Conservation (phyloP, 805 yeast genomes). For the Saccharomycopsis fibuligera region DNA sequence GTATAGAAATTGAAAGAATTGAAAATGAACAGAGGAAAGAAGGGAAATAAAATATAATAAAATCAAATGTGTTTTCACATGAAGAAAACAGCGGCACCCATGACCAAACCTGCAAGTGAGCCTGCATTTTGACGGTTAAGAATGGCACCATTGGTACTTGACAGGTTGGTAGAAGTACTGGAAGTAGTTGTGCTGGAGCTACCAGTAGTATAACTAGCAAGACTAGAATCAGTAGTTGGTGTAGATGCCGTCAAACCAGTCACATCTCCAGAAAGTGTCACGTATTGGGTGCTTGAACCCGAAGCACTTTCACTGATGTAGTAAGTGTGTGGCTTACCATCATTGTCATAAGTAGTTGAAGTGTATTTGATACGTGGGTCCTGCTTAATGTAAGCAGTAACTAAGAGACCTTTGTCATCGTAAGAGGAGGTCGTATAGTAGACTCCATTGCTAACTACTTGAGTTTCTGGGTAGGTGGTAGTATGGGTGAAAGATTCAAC, state of each 20-base stretch:
- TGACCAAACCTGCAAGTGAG: slow-evolving; percentile 8
- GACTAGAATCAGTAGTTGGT: slow-evolving; percentile 11
- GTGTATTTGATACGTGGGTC: slow-evolving; percentile 10
- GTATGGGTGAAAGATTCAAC: slow-evolving; percentile 12
- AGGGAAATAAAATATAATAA: not conserved
- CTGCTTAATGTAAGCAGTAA: slow-evolving; percentile 10
- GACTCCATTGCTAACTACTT: slow-evolving; percentile 12
- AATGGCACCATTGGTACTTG: slow-evolving; percentile 1
- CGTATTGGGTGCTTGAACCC: slow-evolving; percentile 1
- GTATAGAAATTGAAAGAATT: not conserved
- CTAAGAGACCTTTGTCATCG: slow-evolving; percentile 10
- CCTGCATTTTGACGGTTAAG: slow-evolving; percentile 12
- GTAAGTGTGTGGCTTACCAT: slow-evolving; percentile 16
- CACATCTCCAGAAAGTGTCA: slow-evolving; percentile 5
- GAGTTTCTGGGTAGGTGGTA: slow-evolving; percentile 10
- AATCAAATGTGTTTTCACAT: not conserved
- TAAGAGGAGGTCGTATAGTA: slow-evolving; percentile 18
- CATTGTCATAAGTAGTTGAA: slow-evolving; percentile 17
- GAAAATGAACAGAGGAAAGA: not conserved
- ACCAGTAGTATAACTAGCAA: slow-evolving; percentile 1
- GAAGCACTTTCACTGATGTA: slow-evolving; percentile 11
- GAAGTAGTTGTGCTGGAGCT: slow-evolving; percentile 1
- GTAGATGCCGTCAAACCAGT: slow-evolving; percentile 5
- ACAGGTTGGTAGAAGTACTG: not conserved
- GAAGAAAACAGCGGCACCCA: not conserved